These are phyloP conservation scores for Pterocarpus macrocarpus DNA, from an alignment of 306 rosid genomes.

Conservation along the genomic window DNA sequence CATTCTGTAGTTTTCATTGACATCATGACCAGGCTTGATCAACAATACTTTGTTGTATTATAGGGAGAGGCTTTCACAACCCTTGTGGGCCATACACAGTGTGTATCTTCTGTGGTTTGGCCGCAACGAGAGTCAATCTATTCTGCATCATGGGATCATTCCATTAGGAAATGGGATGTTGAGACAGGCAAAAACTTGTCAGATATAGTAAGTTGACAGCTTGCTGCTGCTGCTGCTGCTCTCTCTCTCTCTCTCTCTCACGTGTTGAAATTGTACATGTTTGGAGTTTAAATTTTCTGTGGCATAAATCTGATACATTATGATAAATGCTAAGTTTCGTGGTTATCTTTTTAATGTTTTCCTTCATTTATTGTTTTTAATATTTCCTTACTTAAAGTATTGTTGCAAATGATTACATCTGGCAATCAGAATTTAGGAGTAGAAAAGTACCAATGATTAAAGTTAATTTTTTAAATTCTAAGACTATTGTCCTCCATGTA, in stretches of 20 bases:
- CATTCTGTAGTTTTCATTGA: constrained; percentile 7
- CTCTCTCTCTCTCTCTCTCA: neutral
- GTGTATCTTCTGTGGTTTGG: constrained; percentile 89
- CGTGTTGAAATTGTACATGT: neutral
- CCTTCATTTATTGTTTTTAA: neutral
- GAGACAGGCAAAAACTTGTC: constrained; percentile 74
- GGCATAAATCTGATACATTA: constrained; percentile 19
- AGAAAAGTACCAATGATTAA: constrained; percentile 27
- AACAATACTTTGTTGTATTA: constrained; percentile 34
- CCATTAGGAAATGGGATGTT: constrained; percentile 85
- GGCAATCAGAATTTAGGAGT: neutral
- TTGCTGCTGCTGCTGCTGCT: neutral
- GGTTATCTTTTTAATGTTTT: constrained; percentile 10
- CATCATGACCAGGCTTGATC: neutral
- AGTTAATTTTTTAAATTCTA: constrained; percentile 21
- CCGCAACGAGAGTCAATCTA: constrained; percentile 72
- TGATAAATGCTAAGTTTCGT: neutral
- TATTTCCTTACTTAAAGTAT: constrained; percentile 1
- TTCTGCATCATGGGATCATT: constrained; percentile 97
- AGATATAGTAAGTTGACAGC: constrained; percentile 66
- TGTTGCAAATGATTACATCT: constrained; percentile 17
- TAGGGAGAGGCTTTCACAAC: constrained; percentile 83
- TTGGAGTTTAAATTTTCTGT: neutral
- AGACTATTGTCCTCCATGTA: constrained; percentile 40
- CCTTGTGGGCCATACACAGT: constrained; percentile 90